Evolutionary conservation across 2,329 filamentous ascomycete genomes (phyloP), one percentile per base, ranked within the genome.

Genomic region (Chaetomium globosum): DNA sequence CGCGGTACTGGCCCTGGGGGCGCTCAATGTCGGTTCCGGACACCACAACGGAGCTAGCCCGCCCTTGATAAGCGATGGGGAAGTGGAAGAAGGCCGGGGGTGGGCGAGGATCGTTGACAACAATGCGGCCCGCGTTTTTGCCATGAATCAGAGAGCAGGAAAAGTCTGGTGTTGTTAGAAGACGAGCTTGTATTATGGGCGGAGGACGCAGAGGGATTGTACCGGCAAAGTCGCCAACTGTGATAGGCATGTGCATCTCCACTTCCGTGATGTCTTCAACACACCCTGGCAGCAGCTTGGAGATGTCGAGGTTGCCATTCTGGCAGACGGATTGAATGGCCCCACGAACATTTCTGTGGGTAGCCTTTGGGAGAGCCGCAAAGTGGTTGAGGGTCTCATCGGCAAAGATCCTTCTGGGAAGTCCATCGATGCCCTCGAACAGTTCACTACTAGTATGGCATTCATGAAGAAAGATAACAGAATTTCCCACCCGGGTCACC

Each of bases 101-200:
- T 16, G 60, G 60, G 5, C 60, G 60, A 28, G 26, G 39, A 9
- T 62, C 60, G 52, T 62, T 62, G 39, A 62, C 39, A 13, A 62
- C 56, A 52, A 62, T 62, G 39, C 60, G 60, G 13, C 60, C 60
- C 13, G 60, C 60, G n/a, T 62, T 62, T 19, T 62, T 56, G 52
- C 48, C 60, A 43, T 62, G 60, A 4, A 36, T 30, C 3, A 62
- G 52, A 8, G 60, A 62, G 52, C 60, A 62, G 7, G 60, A 62
- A 30, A 48, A 62, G 43, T 62, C 60, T 62, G 30, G 13, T 12
- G 12, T 36, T 1, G 31, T 48, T 5, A 60, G 23, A 26, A 4
- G 19, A 28, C 5, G 26, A 4, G 10, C 4, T n/a, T 43, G 36
- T 7, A 4, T 19, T 16, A 4, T 31, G 12, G 31, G 10, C 5